These are phyloP conservation scores for Yamadazyma dushanensis DNA, from an alignment of 1,139 yeast genomes.

Conservation along the genomic window DNA sequence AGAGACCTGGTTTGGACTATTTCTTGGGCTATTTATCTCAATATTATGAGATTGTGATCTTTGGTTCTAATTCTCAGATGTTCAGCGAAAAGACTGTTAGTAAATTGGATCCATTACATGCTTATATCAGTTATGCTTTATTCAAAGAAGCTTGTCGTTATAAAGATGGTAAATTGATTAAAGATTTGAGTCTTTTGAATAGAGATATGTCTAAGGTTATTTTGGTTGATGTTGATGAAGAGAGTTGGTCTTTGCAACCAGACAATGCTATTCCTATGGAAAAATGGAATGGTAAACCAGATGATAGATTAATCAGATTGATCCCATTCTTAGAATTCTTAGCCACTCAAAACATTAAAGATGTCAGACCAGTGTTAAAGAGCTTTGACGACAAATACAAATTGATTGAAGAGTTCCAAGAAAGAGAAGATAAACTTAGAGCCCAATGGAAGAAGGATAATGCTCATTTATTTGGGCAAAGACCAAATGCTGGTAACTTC, in stretches of 20 bases:
- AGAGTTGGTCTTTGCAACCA: conserved; percentile 78
- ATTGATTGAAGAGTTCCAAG: conserved; percentile 70
- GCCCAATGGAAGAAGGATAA: conserved; percentile 67
- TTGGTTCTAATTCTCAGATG: conserved; percentile 82
- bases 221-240: conserved; percentile 75
- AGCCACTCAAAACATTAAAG: conserved; percentile 88
- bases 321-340: conserved; percentile 94
- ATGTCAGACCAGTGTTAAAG: conserved; percentile 83
- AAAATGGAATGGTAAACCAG: conserved; percentile 86
- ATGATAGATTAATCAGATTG: conserved; percentile 72
- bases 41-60: conserved; percentile 92
- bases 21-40: conserved; percentile 92
- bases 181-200: conserved; percentile 85
- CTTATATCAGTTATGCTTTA: conserved; percentile 81
- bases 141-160: conserved; percentile 91
- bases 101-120: conserved; percentile 91
- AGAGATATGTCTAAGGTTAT: conserved; percentile 85
- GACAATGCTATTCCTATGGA: conserved; percentile 84
- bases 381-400: conserved; percentile 66
- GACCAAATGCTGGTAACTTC: conserved; percentile 53
- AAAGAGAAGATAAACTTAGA: conserved; percentile 76
- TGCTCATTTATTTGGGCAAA: conserved; percentile 40
- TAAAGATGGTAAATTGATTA: conserved; percentile 82
- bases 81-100: conserved; percentile 82
- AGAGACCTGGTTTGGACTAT: conserved; percentile 98